These are phyloP conservation scores for Cyberlindnera xylosilytica DNA, from an alignment of 805 yeast genomes.

Conservation along the genomic window DNA sequence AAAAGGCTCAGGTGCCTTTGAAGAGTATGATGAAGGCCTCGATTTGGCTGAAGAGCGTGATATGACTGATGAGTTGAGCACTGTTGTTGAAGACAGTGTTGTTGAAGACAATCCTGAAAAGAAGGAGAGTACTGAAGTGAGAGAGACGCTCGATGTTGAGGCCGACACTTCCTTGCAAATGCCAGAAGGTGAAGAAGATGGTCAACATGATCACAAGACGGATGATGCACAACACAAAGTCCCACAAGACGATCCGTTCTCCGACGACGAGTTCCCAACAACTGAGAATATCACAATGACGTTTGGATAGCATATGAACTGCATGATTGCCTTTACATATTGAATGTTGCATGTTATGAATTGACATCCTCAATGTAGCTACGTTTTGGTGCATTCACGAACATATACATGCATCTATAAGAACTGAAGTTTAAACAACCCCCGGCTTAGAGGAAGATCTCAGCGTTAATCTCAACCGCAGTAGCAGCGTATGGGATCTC, in stretches of 20 bases:
- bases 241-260: neutral
- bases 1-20: neutral
- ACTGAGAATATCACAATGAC: constrained; percentile 24
- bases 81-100: neutral
- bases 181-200: neutral
- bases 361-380: too few species aligned
- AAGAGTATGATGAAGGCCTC: neutral
- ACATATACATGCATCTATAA: constrained; percentile 30
- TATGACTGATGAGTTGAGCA: constrained; percentile 1
- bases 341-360: neutral
- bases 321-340: neutral
- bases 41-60: constrained; percentile 6
- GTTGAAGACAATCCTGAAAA: neutral
- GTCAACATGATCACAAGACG: neutral
- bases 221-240: too few species aligned
- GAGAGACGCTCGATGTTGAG: neutral
- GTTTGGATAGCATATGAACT: constrained; percentile 13
- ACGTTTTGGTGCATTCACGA: neutral
- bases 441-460: constrained; percentile 83
- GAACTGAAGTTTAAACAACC: too few species aligned
- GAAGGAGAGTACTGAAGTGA: neutral
- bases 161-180: neutral
- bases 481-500: constrained; percentile 94
- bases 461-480: constrained; percentile 84
- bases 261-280: constrained; percentile 17